Evolutionary conservation across 139 green algal genomes (phyloP), one percentile per base, ranked within the genome.

Genomic region (Protoeuglena noctilucae): DNA sequence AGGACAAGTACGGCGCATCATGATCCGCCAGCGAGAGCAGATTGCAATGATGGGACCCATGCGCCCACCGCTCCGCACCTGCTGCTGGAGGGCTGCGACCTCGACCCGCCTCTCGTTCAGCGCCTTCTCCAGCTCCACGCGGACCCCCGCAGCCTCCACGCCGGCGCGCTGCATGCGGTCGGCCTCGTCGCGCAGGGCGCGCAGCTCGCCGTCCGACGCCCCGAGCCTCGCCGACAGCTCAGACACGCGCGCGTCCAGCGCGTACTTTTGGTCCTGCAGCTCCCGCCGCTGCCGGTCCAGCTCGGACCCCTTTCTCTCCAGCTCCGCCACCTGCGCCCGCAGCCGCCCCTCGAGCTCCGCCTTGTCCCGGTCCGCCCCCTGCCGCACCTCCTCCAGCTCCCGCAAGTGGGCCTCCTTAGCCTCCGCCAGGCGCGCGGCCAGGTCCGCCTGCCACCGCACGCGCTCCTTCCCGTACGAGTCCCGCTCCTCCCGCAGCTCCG

Each of bases 241-340:
- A 1, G 74, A 85, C 17, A 76, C 62, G 70, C 78, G 75, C 12
- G 56, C 70, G 21, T 93, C 83, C 21, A 93, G 68, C 27, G 69
- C 66, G 56, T 77, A 91, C 57, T 91, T 89, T 28, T 65, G 51
- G n/a, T 85, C 71, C 43, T 70, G 43, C 55, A 93, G 66, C 61
- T 74, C 69, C 1, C 73, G 52, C 39, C 7, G 9, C 34, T 43
- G 34, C 34, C 9, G 34, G 34, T 40, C 40, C 19, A 73, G 57
- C 56, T 64, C 53, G 1, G 27, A 18, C 1, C 61, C 55, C 47
- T 66, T 64, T 43, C 80, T 68, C 48, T 75, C 43, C 47, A 79
- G 7, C 18, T 56, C 58, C 58, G 75, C 65, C 58, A 79, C 65
- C 23, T 77, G 62, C n/a, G 68, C 66, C 27, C 18, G 46, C 14